Evolutionary conservation across 2,329 filamentous ascomycete genomes (phyloP), one percentile per base, ranked within the genome.

Genomic region (Fonsecaea nubica): DNA sequence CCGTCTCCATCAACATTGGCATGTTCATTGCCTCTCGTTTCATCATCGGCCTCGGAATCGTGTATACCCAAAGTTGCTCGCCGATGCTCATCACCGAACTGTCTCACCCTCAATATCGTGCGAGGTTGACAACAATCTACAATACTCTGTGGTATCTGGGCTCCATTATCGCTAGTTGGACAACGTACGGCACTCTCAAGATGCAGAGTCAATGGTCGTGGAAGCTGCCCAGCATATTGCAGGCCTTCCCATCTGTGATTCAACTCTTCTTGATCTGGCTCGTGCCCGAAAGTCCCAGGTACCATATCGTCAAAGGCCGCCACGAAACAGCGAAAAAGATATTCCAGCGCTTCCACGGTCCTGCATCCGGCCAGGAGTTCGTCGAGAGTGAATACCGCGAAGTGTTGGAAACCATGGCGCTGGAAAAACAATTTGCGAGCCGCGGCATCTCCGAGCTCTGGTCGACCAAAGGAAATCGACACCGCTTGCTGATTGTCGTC

Each of bases 241-340:
- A 90, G 72, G 89, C 89, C 86, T 87, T 1, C 82, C 89, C 0
- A 63, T 89, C 1, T 4, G 58, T 61, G 9, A 61, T 85, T 0
- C 80, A 90, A 0, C 78, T 89, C 62, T 71, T 72, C 1, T 73
- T 81, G 6, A 83, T 89, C 35, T 87, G 85, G 81, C 85, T 89
- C 76, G 87, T 90, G 73, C 89, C 88, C 0, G 89, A 91, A 69
- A 88, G 86, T 0, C 88, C 88, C 0, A 82, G 89, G 0, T 90
- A 86, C 84, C 82, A 89, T 42, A 72, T 77, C 56, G 73, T 70
- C 45, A 75, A 74, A 53, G 74, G 73, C 25, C 67, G 72, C 18
- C 58, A 69, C 13, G 70, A 74, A 15, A 58, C 74, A 38, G 75
- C 74, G 2, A 67, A 71, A 18, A 68, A 75, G 32, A 69, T 76